Base-by-base conservation (phyloP, 805 yeast species). In the Pichia manshurica region DNA sequence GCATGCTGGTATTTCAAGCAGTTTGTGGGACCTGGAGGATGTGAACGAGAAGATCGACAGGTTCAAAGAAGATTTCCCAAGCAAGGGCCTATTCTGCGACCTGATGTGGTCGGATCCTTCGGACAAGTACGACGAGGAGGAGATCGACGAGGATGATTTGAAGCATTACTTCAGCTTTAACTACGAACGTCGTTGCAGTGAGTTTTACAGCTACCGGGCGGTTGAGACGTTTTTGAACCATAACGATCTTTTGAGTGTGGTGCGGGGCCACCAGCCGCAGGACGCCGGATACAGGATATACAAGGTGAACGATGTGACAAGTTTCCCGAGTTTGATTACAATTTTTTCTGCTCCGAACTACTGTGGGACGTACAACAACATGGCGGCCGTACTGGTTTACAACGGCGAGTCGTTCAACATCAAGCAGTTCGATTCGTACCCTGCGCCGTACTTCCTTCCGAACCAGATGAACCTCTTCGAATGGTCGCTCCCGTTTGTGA, bases 251-350 rank as follows among this genome's bases (percentile, higher is more conserved):
- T 69, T 91, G 31, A 84, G 89, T 16, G 78, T 91, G 31, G 87
- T 91, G 40, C 75, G 99, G 49, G 98, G 97, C 1, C 99, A 91
- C 65, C 97, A 91, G 68, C 97, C 97, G 1, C 99, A 91, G 66
- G 97, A 91, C 65, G 89, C 93, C 8, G 99, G 99, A 32, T 91
- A 90, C 66, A 73, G 96, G 62, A 93, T 93, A 87, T 91, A 91
- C 68, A 84, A 83, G 57, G 22, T 40, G 21, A 91, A 88, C 39
- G 97, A 79, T 86, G 54, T 86, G 96, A 2, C 77, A 78, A 51
- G 74, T 84, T 91, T 91, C 63, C 98, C 97, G 1, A 79, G 91
- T 5, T 73, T 91, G 34, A 77, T 91, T 64, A 89, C 98, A 3
- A 79, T 91, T 69, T 91, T 91, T 67, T 84, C 95, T 42, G 98